These are phyloP conservation scores for Gossypium davidsonii DNA, from an alignment of 441 rosid species.

Conservation along the genomic window DNA sequence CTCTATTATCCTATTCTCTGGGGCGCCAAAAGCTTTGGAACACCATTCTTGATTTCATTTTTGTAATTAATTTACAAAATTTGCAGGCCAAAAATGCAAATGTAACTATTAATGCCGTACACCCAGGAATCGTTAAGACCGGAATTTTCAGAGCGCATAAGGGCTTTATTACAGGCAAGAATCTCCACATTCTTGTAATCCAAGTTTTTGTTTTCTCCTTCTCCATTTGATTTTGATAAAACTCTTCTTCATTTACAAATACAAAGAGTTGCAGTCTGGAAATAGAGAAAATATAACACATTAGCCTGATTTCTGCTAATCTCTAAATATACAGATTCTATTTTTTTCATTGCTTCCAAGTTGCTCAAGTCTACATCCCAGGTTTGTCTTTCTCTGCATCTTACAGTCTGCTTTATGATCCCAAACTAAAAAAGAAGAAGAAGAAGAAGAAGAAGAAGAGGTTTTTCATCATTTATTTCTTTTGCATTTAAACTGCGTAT, in stretches of 20 bases:
- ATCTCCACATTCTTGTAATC: not conserved
- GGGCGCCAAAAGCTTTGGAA: too few species aligned
- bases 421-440: not conserved
- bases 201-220: not conserved
- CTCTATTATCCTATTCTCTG: too few species aligned
- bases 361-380: conserved; percentile 65
- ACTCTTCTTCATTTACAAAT: too few species aligned
- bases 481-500: not conserved
- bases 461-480: not conserved
- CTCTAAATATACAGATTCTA: conserved; percentile 58
- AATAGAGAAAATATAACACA: too few species aligned
- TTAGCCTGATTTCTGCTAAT: not conserved
- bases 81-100: conserved; percentile 69
- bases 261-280: too few species aligned
- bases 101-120: conserved; percentile 77
- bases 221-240: too few species aligned
- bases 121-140: conserved; percentile 90
- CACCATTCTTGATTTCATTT: not conserved
- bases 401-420: not conserved
- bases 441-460: too few species aligned
- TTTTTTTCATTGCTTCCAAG: conserved; percentile 81
- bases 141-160: conserved; percentile 82
- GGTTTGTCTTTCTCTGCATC: conserved; percentile 31
- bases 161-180: conserved; percentile 63
- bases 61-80: not conserved